These are phyloP conservation scores for Chloris gayana DNA, from an alignment of 176 grass and related monocot genomes.

Conservation along the genomic window DNA sequence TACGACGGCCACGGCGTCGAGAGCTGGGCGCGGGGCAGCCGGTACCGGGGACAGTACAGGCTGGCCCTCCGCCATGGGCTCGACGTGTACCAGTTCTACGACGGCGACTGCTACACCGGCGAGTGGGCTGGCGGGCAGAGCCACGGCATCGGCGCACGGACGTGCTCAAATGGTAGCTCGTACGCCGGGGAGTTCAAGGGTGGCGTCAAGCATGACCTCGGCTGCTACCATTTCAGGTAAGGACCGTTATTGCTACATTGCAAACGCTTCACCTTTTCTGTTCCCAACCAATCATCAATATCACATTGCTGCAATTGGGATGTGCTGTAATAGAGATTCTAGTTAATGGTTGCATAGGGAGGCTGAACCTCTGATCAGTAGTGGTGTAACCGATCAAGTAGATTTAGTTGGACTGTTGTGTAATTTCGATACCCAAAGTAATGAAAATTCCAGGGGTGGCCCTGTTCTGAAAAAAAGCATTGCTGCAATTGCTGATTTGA, in stretches of 20 bases:
- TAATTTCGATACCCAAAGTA: too few relatives aligned
- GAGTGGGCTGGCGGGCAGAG: constrained; percentile 79
- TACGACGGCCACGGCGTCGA: constrained; percentile 81
- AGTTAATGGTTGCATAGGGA: too few relatives aligned
- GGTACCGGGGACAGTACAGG: constrained; percentile 70
- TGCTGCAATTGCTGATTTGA: too few relatives aligned
- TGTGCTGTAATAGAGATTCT: too few relatives aligned
- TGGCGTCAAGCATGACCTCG: constrained; percentile 84
- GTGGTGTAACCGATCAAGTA: too few relatives aligned
- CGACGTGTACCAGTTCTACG: constrained; percentile 75
- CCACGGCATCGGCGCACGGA: constrained; percentile 80
- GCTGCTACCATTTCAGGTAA: constrained; percentile 80
- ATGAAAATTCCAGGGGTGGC: too few relatives aligned
- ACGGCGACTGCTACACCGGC: constrained; percentile 66
- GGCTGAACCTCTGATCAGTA: too few relatives aligned
- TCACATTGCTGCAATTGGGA: neutral
- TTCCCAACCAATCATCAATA: neutral
- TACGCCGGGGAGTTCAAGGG: constrained; percentile 79
- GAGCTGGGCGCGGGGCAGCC: constrained; percentile 83
- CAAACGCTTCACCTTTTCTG: too few relatives aligned
- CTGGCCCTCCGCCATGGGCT: constrained; percentile 70
- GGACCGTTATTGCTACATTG: too few relatives aligned
- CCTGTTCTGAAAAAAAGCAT: too few relatives aligned
- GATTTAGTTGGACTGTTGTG: too few relatives aligned
- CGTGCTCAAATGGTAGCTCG: constrained; percentile 68